Conservation (phyloP, 2,329 filamentous ascomycete species). For the Monilinia fructigena region DNA sequence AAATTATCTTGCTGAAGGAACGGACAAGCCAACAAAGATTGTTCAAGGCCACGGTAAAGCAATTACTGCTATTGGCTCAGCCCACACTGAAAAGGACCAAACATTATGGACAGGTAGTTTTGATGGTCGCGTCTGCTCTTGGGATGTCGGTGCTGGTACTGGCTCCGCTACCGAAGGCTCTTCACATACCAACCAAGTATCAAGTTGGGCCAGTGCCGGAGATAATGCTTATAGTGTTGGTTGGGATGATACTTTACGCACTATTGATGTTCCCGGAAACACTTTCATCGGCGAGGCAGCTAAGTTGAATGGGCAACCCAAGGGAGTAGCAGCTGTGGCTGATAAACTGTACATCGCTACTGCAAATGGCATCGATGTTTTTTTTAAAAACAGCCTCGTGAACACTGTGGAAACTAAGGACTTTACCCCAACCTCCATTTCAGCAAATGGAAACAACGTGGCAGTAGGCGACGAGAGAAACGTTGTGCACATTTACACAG, state of each 20-base stretch:
- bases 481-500: conserved; percentile 70
- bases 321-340: conserved; percentile 61
- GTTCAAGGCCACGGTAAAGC: conserved; percentile 89
- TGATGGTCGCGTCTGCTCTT: conserved; percentile 81
- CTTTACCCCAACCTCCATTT: conserved; percentile 68
- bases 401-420: conserved; percentile 57
- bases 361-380: conserved; percentile 56
- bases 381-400: conserved; percentile 59
- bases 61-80: conserved; percentile 72
- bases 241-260: conserved; percentile 90
- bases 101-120: conserved; percentile 88
- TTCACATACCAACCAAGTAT: conserved; percentile 81
- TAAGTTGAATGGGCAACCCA: conserved; percentile 77
- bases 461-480: conserved; percentile 77
- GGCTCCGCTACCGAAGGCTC: conserved; percentile 75
- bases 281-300: conserved; percentile 69
- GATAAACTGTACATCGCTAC: conserved; percentile 52
- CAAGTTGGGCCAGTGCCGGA: conserved; percentile 63
- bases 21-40: conserved; percentile 64
- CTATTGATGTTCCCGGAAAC: conserved; percentile 69
- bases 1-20: conserved; percentile 79
- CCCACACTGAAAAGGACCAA: conserved; percentile 48
- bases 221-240: conserved; percentile 79
- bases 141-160: conserved; percentile 71
- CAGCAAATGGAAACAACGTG: conserved; percentile 64